Percentiles rank a stretch among this genome's conserved stretches.
phyloP scores from a whole-genome alignment of 129 eudicot species.

The Flaveria bidentis region DNA sequence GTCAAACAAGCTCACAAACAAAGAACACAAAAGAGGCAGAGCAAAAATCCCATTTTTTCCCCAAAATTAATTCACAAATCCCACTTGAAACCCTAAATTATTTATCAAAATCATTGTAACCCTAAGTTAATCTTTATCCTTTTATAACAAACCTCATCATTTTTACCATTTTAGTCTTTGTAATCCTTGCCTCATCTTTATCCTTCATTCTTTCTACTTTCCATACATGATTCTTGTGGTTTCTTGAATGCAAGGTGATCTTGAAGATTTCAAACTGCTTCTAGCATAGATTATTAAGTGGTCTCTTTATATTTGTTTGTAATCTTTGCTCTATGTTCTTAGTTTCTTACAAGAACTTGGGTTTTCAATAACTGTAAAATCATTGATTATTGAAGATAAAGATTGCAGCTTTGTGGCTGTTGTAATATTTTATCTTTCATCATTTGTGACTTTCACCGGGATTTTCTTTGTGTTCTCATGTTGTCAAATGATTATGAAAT shows the following conservation, averaged over 20 bases:
- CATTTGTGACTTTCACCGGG: slow-evolving; percentile 4
- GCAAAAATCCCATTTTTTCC: slow-evolving; percentile 5
- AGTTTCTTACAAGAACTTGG: slow-evolving; percentile 10
- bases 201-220: slow-evolving; percentile 21
- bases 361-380: neutral
- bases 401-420: slow-evolving; percentile 18
- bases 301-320: neutral
- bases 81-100: neutral
- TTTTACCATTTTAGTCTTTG: slow-evolving; percentile 3
- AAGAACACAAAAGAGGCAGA: slow-evolving; percentile 34
- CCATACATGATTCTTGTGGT: neutral
- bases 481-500: slow-evolving; percentile 25
- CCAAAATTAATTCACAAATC: neutral
- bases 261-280: slow-evolving; percentile 21
- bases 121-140: slow-evolving; percentile 2
- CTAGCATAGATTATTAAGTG: slow-evolving; percentile 28
- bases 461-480: neutral
- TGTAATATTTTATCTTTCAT: slow-evolving; percentile 6
- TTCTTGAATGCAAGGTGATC: slow-evolving; percentile 24
- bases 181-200: neutral
- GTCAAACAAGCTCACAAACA: slow-evolving; percentile 23
- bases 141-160: slow-evolving; percentile 12
- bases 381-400: slow-evolving; percentile 16
- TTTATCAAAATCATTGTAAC: neutral
- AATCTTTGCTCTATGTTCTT: neutral